Percentiles rank a stretch among this genome's conserved stretches.
Evolutionary conservation across 805 yeast species (phyloP).

Genomic region (Pichia scutulata): DNA sequence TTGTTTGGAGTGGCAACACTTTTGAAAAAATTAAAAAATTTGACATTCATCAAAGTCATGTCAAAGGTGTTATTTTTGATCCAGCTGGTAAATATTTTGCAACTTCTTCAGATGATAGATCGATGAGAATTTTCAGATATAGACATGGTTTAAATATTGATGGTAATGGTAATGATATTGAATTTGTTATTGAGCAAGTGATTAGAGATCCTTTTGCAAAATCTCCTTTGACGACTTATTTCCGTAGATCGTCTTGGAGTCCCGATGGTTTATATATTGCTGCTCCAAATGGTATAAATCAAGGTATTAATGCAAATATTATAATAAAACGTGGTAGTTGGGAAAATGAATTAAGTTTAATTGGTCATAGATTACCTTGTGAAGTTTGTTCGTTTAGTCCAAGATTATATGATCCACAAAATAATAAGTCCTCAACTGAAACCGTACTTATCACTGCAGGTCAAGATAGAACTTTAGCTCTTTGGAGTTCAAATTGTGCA

Average conservation of each 20-base stretch:
- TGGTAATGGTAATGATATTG: conserved; percentile 55
- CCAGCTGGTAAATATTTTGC: conserved; percentile 98
- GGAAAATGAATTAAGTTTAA: conserved; percentile 66
- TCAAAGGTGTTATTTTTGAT: conserved; percentile 93
- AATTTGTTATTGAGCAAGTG: conserved; percentile 80
- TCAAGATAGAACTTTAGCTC: conserved; percentile 79
- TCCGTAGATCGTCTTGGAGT: conserved; percentile 79
- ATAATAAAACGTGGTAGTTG: conserved; percentile 71
- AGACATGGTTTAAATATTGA: conserved; percentile 57
- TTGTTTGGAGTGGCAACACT: conserved; percentile 89
- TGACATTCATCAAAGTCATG: conserved; percentile 91
- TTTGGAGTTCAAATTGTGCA: conserved; percentile 77
- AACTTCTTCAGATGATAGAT: conserved; percentile 92
- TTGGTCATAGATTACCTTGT: conserved; percentile 82
- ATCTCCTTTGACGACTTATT: conserved; percentile 89
- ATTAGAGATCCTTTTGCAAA: conserved; percentile 78
- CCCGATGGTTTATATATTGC: conserved; percentile 87
- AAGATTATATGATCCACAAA: conserved; percentile 40
- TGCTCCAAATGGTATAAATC: conserved; percentile 79
- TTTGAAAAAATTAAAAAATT: conserved; percentile 84
- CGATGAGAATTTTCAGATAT: conserved; percentile 80
- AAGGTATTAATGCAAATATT: conserved; percentile 69
- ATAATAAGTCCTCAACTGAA: conserved; percentile 9
- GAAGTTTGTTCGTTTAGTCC: conserved; percentile 77
- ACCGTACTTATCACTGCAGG: conserved; percentile 94